A percentile compares a stretch with the other conserved stretches of the same genome.
Conservation (phyloP, 2,329 filamentous ascomycete species). For the Monosporascus sp. region DNA sequence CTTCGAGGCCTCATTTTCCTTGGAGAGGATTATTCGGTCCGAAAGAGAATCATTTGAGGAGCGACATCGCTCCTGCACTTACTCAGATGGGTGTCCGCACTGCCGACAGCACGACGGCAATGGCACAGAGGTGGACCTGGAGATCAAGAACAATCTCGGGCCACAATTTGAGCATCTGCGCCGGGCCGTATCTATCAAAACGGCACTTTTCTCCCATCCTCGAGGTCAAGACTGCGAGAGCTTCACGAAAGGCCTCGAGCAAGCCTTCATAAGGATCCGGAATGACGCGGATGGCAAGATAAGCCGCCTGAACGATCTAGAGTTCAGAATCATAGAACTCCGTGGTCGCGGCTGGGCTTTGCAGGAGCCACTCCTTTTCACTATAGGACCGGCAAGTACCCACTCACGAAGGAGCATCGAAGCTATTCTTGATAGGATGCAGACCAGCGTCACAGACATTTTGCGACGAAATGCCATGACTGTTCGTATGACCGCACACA, state of each 20-base stretch:
- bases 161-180: slow-evolving; percentile 40
- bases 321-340: slow-evolving; percentile 41
- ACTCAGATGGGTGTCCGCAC: slow-evolving; percentile 29
- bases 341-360: slow-evolving; percentile 40
- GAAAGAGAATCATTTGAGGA: slow-evolving; percentile 36
- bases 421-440: slow-evolving; percentile 45
- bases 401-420: slow-evolving; percentile 40
- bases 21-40: slow-evolving; percentile 35
- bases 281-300: slow-evolving; percentile 37
- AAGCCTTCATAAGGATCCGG: slow-evolving; percentile 30
- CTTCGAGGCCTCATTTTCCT: slow-evolving; percentile 36
- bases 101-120: slow-evolving; percentile 37
- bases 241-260: slow-evolving; percentile 36
- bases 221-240: slow-evolving; percentile 37
- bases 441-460: slow-evolving; percentile 44
- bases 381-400: slow-evolving; percentile 34
- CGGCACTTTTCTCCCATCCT: slow-evolving; percentile 39
- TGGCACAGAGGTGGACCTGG: slow-evolving; percentile 40
- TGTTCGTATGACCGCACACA: slow-evolving; percentile 42
- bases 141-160: slow-evolving; percentile 44
- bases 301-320: slow-evolving; percentile 39
- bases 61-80: slow-evolving; percentile 30
- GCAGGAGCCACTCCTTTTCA: slow-evolving; percentile 40
- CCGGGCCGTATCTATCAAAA: slow-evolving; percentile 36
- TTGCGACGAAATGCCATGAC: slow-evolving; percentile 41